phyloP scores from a whole-genome alignment of 2,329 filamentous ascomycete species.

The Fusarium beomiforme region DNA sequence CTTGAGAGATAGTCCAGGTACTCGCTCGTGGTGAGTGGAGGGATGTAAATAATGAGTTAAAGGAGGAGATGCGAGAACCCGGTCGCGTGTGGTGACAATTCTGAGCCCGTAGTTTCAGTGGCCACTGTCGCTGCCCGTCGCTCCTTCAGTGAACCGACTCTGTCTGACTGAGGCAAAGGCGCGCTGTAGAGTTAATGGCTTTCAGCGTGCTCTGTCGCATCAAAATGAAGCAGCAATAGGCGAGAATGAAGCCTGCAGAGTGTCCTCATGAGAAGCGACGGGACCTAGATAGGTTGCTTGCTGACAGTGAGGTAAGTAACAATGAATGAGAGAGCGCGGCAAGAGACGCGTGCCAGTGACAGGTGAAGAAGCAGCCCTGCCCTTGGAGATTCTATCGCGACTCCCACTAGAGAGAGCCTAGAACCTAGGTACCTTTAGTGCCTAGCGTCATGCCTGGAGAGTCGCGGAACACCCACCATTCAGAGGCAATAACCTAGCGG shows the following conservation, averaged over 20 bases:
- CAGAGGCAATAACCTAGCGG: conserved; percentile 24
- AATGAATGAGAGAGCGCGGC: conserved; percentile 28
- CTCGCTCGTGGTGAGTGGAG: background rate
- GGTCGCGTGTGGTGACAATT: conserved; percentile 38
- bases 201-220: conserved; percentile 13
- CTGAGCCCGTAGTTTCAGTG: background rate
- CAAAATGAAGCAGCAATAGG: conserved; percentile 8
- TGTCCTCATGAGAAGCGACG: conserved; percentile 31
- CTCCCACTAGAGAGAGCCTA: conserved; percentile 33
- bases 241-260: conserved; percentile 6
- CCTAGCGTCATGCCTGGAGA: conserved; percentile 42
- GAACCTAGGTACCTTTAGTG: conserved; percentile 6
- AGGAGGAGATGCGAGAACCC: conserved; percentile 37
- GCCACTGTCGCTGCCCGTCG: conserved; percentile 16
- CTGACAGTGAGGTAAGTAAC: background rate
- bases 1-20: conserved; percentile 10
- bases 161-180: background rate
- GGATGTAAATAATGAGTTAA: conserved; percentile 40
- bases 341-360: conserved; percentile 46
- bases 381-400: conserved; percentile 44
- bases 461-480: conserved; percentile 33
- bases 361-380: conserved; percentile 36
- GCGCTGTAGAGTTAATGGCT: background rate
- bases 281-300: background rate
- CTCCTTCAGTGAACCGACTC: background rate